Evolutionary conservation across 2,329 filamentous ascomycete genomes (phyloP).

Genomic region (Zymoseptoria pseudotritici): DNA sequence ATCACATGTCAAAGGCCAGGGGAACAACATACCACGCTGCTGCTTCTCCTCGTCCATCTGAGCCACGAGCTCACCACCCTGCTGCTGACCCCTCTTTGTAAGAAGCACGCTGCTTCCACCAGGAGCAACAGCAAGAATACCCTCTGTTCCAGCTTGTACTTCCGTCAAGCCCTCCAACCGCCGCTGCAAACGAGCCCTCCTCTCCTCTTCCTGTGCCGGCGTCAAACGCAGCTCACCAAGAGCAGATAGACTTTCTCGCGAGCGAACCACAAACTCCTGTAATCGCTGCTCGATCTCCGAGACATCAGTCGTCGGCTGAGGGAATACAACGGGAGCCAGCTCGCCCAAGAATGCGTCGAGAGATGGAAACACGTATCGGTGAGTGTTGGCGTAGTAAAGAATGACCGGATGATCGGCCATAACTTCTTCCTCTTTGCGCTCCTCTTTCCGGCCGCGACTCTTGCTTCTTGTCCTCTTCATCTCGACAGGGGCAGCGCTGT

Average conservation of each 20-base stretch:
- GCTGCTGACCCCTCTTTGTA: neutral
- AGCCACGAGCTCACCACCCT: neutral
- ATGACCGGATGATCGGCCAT: neutral
- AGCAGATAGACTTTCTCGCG: neutral
- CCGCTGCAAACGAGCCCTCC: neutral
- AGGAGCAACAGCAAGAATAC: neutral
- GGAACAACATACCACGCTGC: neutral
- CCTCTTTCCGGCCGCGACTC: neutral
- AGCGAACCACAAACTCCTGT: neutral
- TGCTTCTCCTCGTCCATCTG: neutral
- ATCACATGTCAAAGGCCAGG: neutral
- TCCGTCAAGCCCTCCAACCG: neutral
- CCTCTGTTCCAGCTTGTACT: neutral
- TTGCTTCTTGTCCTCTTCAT: neutral
- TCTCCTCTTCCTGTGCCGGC: neutral
- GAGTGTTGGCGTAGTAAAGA: neutral
- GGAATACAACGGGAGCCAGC: neutral
- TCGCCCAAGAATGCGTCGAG: neutral
- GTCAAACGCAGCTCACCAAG: neutral
- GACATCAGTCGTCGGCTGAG: slow-evolving; percentile 5
- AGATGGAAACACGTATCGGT: neutral
- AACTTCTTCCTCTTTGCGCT: neutral
- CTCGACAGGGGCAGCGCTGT: neutral
- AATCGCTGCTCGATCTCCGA: slow-evolving; percentile 4
- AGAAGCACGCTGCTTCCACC: neutral